These are phyloP conservation scores for Taiozyma sp. DNA, from an alignment of 1,139 yeast species.

Conservation along the genomic window DNA sequence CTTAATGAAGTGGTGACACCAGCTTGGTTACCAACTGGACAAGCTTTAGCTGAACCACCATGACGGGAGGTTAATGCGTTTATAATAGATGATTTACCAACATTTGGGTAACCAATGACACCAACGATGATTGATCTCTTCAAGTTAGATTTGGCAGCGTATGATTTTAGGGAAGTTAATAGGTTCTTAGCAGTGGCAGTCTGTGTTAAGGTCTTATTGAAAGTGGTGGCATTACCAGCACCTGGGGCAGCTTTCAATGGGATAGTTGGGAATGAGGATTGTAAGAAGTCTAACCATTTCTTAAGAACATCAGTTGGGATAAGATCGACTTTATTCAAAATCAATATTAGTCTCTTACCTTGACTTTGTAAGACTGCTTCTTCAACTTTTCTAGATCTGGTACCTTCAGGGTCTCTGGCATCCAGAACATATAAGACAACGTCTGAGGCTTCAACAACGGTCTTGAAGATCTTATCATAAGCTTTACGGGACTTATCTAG, in stretches of 20 bases:
- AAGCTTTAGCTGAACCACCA: conserved; percentile 65
- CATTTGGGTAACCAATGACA: conserved; percentile 94
- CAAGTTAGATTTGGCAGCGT: conserved; percentile 76
- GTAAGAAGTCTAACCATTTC: conserved; percentile 79
- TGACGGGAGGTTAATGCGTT: conserved; percentile 86
- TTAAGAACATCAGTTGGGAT: conserved; percentile 80
- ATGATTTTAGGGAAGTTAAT: conserved; percentile 78
- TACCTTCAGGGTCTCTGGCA: conserved; percentile 96
- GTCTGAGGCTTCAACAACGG: conserved; percentile 83
- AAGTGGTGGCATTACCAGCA: conserved; percentile 60
- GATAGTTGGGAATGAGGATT: conserved; percentile 84
- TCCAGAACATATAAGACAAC: conserved; percentile 89
- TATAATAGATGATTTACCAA: conserved; percentile 92
- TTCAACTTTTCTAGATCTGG: conserved; percentile 89
- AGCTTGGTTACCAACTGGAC: conserved; percentile 98
- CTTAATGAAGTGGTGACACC: conserved; percentile 93
- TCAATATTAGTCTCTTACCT: conserved; percentile 79
- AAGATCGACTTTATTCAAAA: conserved; percentile 88
- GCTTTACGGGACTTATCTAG: conserved; percentile 87
- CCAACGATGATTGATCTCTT: conserved; percentile 94
- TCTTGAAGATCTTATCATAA: conserved; percentile 81
- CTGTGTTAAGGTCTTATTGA: conserved; percentile 74
- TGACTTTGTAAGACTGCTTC: conserved; percentile 78
- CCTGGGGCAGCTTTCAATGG: conserved; percentile 72
- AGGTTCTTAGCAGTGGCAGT: conserved; percentile 70